Base-by-base conservation (phyloP, 208 protist species). In the Leptomonas seymouri region DNA sequence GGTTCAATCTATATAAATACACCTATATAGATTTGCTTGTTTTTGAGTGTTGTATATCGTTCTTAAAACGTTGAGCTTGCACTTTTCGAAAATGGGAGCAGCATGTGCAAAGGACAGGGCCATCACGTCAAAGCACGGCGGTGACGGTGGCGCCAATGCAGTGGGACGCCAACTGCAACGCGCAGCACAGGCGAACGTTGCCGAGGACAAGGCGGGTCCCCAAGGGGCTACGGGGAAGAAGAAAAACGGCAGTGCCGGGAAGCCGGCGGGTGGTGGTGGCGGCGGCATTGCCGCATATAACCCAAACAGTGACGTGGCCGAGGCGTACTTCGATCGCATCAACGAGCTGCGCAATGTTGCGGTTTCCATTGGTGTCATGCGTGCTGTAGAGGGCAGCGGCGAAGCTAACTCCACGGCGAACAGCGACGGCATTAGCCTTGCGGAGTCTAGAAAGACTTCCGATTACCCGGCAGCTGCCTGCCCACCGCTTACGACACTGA, bases 341-440 rank as follows among this genome's bases (percentile, higher is more conserved):
- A 58, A 60, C 50, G 67, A 53, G 23, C 23, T 80, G 30, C 79
- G 79, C 48, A 56, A 30, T 20, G 70, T 62, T 11, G 79, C 70
- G 1, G 57, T 79, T 36, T 46, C 46, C 11, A 54, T 72, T 42
- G 79, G 79, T 46, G 67, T 84, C 42, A 27, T 79, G 18, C 70
- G 69, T 2, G 57, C 62, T 0, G 28, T 27, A 14, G 34, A 46
- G 27, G 61, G 23, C 34, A 46, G 21, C 21, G 30, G 42, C 34
- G 49, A 31, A 21, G 61, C 36, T 18, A 36, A 67, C 48, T 67
- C 61, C 18, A 46, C 23, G 4, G 57, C 55, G 36, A 64, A 70
- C 12, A 53, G 59, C 51, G 67, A 72, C 54, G 23, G 45, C n/a
- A 36, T 20, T 9, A 53, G 36, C 30, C 3, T 16, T 7, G 14